These are phyloP conservation scores for Candida vaughaniae DNA, from an alignment of 805 yeast genomes.

Conservation along the genomic window DNA sequence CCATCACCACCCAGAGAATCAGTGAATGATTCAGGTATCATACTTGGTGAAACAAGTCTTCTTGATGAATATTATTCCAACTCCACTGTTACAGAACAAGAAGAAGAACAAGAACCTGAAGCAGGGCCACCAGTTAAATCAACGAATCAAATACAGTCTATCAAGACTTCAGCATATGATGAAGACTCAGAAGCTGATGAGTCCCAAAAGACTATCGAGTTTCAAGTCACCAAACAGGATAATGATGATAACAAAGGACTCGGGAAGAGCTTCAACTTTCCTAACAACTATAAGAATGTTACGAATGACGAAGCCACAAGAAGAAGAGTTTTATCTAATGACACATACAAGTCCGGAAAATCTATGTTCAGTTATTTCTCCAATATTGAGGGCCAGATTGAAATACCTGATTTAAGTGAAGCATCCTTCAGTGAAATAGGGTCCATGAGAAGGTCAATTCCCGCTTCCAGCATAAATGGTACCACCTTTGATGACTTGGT, in stretches of 20 bases:
- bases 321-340: conserved; percentile 13
- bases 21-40: not conserved
- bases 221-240: conserved; percentile 2
- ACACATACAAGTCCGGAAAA: conserved; percentile 15
- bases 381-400: conserved; percentile 33
- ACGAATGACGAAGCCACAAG: conserved; percentile 28
- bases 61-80: conserved; percentile 20
- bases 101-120: conserved; percentile 12
- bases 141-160: conserved; percentile 3
- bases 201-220: conserved; percentile 9
- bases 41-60: not conserved
- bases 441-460: conserved; percentile 9
- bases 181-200: conserved; percentile 4
- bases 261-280: conserved; percentile 38
- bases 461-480: conserved; percentile 16
- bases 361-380: conserved; percentile 19
- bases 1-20: not conserved
- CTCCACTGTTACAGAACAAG: conserved; percentile 9
- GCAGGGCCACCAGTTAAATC: conserved; percentile 4
- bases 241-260: conserved; percentile 31
- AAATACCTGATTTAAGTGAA: conserved; percentile 39
- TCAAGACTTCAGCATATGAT: conserved; percentile 10
- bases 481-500: conserved; percentile 26
- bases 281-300: conserved; percentile 31
- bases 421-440: conserved; percentile 15